Base-by-base conservation (phyloP, 2,329 filamentous ascomycete genomes). In the Chaetomium olivaceum region DNA sequence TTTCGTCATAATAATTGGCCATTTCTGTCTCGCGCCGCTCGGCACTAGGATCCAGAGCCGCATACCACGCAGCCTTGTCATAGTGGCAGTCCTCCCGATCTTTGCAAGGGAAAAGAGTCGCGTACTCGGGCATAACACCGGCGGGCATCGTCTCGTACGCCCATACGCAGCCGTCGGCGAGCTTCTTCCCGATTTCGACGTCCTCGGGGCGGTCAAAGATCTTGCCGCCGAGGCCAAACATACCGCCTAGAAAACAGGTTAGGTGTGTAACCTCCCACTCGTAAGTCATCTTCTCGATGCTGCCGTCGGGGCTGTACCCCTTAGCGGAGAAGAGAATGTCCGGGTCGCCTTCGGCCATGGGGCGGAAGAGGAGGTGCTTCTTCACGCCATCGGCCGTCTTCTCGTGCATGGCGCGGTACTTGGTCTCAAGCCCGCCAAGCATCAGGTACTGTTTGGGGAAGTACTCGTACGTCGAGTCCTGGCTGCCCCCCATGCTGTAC, bases 261-360 rank as follows among this genome's bases (percentile, higher is more conserved):
- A 90, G 78, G 72, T 90, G 86, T 0, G 84, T 82, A 7, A 86
- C 79, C 68, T 90, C 85, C 73, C 89, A 91, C 56, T 87, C 77
- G 16, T 81, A 82, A 23, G 62, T 67, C 14, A 80, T 73, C 11
- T 81, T 77, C 9, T 72, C 69, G 54, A 78, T 76, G 1, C 74
- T 79, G 2, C 81, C 76, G 16, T 82, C 81, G 1, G 72, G 75
- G 11, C 83, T 82, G 56, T 74, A 79, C n/a, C 86, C 76, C 70
- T 87, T 87, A 27, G 90, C 89, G 0, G 91, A 86, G 67, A 95
- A 87, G 2, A 95, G 82, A n/a, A 95, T 85, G 66, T 94, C 86
- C 60, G 85, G 85, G 61, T 85, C 80, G 33, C 85, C 84, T 7
- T 87, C 84, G 23, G 87, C 84, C 86, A 95, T 90, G 0, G 93